phyloP scores from a whole-genome alignment of 257 asterid genomes.

The Plectranthus barbatus region DNA sequence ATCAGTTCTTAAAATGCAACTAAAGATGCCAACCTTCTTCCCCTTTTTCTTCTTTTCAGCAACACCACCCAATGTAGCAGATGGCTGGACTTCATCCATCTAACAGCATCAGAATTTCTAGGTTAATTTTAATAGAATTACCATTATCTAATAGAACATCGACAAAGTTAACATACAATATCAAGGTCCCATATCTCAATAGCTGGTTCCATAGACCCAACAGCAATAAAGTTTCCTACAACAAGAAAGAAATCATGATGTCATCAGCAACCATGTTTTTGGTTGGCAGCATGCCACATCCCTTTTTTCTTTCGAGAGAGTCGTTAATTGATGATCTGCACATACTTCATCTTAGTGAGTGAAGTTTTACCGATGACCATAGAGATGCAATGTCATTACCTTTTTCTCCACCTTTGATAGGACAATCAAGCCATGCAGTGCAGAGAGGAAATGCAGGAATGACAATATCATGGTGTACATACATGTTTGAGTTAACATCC shows the following conservation, averaged over 20 bases:
- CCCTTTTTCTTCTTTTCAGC: slow-evolving; percentile 63
- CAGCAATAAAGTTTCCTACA: slow-evolving; percentile 80
- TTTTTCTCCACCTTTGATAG: slow-evolving; percentile 68
- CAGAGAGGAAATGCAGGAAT: slow-evolving; percentile 90
- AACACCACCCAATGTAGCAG: slow-evolving; percentile 67
- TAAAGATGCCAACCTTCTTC: slow-evolving; percentile 49
- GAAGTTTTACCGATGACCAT: not conserved
- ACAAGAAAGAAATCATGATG: slow-evolving; percentile 6
- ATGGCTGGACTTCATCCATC: slow-evolving; percentile 92
- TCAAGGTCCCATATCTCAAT: slow-evolving; percentile 98
- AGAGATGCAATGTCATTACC: slow-evolving; percentile 30
- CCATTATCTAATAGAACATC: not conserved
- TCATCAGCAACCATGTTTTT: not conserved
- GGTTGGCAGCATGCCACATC: not conserved
- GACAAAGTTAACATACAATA: slow-evolving; percentile 38
- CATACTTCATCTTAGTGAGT: not conserved
- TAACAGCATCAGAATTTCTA: slow-evolving; percentile 21
- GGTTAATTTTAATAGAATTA: not conserved
- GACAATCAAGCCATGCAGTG: slow-evolving; percentile 95
- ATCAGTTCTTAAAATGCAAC: not conserved
- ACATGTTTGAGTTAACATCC: slow-evolving; percentile 47
- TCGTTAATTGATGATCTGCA: not conserved
- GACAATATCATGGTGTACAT: slow-evolving; percentile 76
- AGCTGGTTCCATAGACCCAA: slow-evolving; percentile 89
- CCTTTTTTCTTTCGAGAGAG: not conserved